phyloP scores from a whole-genome alignment of 2,329 filamentous ascomycete species.

The Cladosporium colombiae region DNA sequence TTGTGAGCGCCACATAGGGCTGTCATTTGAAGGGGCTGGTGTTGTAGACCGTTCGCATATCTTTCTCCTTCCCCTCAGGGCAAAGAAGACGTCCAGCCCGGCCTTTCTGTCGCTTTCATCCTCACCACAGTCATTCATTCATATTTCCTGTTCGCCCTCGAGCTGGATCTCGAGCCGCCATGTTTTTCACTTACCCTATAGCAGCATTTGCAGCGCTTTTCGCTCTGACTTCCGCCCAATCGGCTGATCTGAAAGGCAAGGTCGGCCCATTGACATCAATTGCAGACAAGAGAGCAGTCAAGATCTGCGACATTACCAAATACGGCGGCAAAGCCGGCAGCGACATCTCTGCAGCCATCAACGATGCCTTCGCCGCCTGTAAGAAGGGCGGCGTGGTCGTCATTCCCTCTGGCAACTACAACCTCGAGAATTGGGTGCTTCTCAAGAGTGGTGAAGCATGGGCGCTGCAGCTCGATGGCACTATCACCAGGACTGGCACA shows the following conservation, averaged over 20 bases:
- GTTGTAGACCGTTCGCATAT: not conserved
- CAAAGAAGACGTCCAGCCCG: not conserved
- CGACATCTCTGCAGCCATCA: slow-evolving; percentile 53
- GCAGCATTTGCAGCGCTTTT: slow-evolving; percentile 27
- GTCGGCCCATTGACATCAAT: slow-evolving; percentile 49
- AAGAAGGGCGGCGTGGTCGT: slow-evolving; percentile 53
- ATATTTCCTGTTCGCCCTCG: not conserved
- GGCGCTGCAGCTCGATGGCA: slow-evolving; percentile 56
- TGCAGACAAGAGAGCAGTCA: slow-evolving; percentile 47
- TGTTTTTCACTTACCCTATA: not conserved
- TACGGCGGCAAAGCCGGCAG: slow-evolving; percentile 56
- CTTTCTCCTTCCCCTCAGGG: not conserved
- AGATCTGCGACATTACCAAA: slow-evolving; percentile 55
- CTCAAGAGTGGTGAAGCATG: slow-evolving; percentile 50
- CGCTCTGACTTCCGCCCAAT: slow-evolving; percentile 33
- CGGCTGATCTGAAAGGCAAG: slow-evolving; percentile 44
- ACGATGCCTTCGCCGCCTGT: slow-evolving; percentile 53
- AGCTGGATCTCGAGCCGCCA: slow-evolving; percentile 17
- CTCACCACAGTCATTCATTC: slow-evolving; percentile 16
- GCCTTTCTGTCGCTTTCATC: not conserved
- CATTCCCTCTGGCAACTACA: slow-evolving; percentile 53
- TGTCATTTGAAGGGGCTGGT: not conserved
- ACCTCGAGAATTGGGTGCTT: slow-evolving; percentile 52
- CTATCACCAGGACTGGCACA: slow-evolving; percentile 54
- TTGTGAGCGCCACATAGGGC: not conserved